phyloP scores from a whole-genome alignment of 192 early-diverging fungal species.

The Backusella tarrabulga region DNA sequence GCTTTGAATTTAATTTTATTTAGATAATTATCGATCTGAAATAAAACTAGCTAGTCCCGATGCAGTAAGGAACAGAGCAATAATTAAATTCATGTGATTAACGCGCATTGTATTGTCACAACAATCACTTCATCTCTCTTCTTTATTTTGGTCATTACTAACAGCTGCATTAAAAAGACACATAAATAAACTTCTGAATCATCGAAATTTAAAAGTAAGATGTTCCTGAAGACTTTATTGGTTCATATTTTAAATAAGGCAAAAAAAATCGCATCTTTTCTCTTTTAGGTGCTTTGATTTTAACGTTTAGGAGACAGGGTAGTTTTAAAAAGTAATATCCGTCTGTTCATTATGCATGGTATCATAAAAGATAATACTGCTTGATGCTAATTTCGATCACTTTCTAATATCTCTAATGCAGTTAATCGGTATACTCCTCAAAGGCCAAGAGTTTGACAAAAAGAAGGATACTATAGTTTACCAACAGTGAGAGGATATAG shows the following conservation, averaged over 20 bases:
- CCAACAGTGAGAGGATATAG: too few relatives aligned
- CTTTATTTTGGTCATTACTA: neutral
- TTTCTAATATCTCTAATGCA: too few relatives aligned
- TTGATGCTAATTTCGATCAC: too few relatives aligned
- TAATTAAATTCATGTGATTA: neutral
- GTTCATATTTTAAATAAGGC: neutral
- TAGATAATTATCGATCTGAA: neutral
- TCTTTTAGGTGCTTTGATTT: too few relatives aligned
- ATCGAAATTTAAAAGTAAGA: too few relatives aligned
- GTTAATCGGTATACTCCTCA: too few relatives aligned
- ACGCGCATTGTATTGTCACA: neutral
- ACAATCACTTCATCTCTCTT: neutral
- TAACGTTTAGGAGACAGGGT: too few relatives aligned
- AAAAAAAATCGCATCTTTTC: neutral
- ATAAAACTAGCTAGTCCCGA: neutral
- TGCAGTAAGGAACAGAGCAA: neutral
- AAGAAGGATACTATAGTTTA: too few relatives aligned
- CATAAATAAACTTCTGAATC: neutral
- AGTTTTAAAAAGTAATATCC: too few relatives aligned
- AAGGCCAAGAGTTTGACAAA: neutral
- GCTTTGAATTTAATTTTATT: too few relatives aligned
- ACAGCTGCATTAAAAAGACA: neutral
- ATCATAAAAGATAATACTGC: too few relatives aligned
- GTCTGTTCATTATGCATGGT: too few relatives aligned
- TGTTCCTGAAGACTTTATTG: neutral